phyloP scores from a whole-genome alignment of 2,329 filamentous ascomycete species.

The Aspergillus tamarii region DNA sequence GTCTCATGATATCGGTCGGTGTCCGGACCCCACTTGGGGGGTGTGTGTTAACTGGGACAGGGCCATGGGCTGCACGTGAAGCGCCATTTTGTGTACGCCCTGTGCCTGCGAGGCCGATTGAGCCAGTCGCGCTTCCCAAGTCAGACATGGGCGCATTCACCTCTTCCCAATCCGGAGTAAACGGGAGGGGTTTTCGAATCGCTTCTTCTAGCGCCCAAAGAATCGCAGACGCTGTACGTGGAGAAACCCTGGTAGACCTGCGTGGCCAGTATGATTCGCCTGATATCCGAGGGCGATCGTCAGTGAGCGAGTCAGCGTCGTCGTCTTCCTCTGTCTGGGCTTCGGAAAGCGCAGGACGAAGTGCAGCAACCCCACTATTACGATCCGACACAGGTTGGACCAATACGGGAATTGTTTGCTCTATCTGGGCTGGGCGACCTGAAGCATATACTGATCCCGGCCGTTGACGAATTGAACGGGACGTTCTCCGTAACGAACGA shows the following conservation, averaged over 20 bases:
- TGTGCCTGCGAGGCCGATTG: conserved; percentile 51
- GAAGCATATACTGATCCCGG: conserved; percentile 50
- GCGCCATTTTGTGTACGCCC: conserved; percentile 61
- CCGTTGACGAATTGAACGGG: conserved; percentile 47
- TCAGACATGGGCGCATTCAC: conserved; percentile 93
- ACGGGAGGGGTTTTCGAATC: conserved; percentile 76
- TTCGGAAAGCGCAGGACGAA: conserved; percentile 38
- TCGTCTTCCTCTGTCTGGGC: conserved; percentile 33
- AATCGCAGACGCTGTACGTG: conserved; percentile 84
- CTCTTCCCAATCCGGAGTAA: conserved; percentile 83
- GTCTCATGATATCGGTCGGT: conserved; percentile 89
- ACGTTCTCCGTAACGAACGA: conserved; percentile 56
- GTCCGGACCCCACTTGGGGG: conserved; percentile 70
- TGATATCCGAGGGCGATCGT: conserved; percentile 32
- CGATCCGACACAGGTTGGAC: conserved; percentile 27
- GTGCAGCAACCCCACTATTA: conserved; percentile 23
- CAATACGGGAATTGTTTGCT: conserved; percentile 31
- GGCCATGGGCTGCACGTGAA: conserved; percentile 54
- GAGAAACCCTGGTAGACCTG: conserved; percentile 67
- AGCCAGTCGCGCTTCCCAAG: conserved; percentile 64
- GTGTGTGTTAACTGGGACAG: conserved; percentile 56
- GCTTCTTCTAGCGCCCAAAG: conserved; percentile 91
- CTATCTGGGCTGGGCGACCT: conserved; percentile 29
- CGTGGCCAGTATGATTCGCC: conserved; percentile 57
- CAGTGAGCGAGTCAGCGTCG: conserved; percentile 31